A percentile compares a stretch with the other conserved stretches of the same genome.
phyloP scores from a whole-genome alignment of 192 early-diverging fungal genomes.

The Rhizophagus clarus region DNA sequence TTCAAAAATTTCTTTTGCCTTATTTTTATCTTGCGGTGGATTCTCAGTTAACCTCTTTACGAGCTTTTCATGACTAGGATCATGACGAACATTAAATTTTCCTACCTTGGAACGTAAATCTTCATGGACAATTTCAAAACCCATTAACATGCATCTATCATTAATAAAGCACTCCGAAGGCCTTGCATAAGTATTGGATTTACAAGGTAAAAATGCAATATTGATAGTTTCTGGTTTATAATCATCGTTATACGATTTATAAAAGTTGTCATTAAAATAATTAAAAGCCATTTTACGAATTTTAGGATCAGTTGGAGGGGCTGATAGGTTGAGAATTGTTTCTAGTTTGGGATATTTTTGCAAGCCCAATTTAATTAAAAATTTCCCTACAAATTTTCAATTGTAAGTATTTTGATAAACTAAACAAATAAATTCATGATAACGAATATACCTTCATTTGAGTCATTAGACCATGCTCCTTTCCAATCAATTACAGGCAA shows the following conservation, averaged over 20 bases:
- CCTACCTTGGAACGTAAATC: constrained; percentile 51
- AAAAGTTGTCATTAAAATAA: constrained; percentile 73
- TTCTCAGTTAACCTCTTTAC: constrained; percentile 44
- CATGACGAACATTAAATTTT: constrained; percentile 64
- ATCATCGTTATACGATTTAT: constrained; percentile 49
- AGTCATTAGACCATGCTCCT: constrained; percentile 36
- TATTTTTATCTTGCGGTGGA: constrained; percentile 35
- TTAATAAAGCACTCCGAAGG: constrained; percentile 70
- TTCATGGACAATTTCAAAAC: constrained; percentile 63
- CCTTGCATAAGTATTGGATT: constrained; percentile 40
- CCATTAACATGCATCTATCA: constrained; percentile 59
- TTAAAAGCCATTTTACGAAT: constrained; percentile 56
- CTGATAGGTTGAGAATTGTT: constrained; percentile 43
- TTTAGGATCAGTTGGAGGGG: constrained; percentile 32
- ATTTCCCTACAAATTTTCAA: constrained; percentile 42
- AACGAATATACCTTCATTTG: constrained; percentile 36
- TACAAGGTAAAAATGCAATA: constrained; percentile 65
- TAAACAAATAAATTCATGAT: background rate
- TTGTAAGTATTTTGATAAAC: constrained; percentile 9
- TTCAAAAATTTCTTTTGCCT: constrained; percentile 61
- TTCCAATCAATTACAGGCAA: constrained; percentile 76
- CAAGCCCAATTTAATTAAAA: constrained; percentile 54
- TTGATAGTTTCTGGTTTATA: constrained; percentile 55
- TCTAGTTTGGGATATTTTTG: constrained; percentile 42
- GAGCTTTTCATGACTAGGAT: constrained; percentile 51